Conservation (phyloP, 768 basidiomycete species). For the Leccinum truebloodii region DNA sequence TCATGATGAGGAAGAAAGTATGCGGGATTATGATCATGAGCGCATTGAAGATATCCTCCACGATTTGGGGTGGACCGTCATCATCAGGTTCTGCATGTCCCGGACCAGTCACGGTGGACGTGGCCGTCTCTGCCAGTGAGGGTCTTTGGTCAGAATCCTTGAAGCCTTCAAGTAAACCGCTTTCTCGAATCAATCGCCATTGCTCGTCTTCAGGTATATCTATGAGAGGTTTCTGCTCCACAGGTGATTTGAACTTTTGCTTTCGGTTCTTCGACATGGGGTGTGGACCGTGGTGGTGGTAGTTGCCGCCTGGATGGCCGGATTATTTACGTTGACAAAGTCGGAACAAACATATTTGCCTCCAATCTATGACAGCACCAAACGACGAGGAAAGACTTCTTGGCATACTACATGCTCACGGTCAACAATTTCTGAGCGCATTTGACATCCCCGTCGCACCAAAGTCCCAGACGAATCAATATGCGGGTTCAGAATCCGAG, state of each 20-base stretch:
- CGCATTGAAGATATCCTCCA: slow-evolving; percentile 72
- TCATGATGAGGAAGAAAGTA: slow-evolving; percentile 71
- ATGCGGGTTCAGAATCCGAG: slow-evolving; percentile 23
- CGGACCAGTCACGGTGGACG: background rate
- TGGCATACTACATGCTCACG: slow-evolving; percentile 44
- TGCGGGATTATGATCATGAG: slow-evolving; percentile 69
- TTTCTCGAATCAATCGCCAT: slow-evolving; percentile 71
- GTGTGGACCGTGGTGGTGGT: background rate
- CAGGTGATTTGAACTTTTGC: slow-evolving; percentile 10
- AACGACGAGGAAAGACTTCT: slow-evolving; percentile 38
- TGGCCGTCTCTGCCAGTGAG: slow-evolving; percentile 1
- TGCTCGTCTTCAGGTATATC: slow-evolving; percentile 75
- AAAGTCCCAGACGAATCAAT: slow-evolving; percentile 18
- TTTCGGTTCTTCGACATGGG: slow-evolving; percentile 35
- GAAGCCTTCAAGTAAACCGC: slow-evolving; percentile 54
- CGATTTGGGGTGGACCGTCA: slow-evolving; percentile 43
- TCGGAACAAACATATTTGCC: slow-evolving; percentile 13
- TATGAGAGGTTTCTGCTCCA: slow-evolving; percentile 26
- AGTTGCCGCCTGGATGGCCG: background rate
- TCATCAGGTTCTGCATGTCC: slow-evolving; percentile 29
- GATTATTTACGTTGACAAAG: background rate
- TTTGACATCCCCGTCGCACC: slow-evolving; percentile 35
- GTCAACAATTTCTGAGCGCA: slow-evolving; percentile 44
- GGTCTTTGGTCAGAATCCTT: slow-evolving; percentile 12
- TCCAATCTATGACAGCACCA: slow-evolving; percentile 12